Evolutionary conservation across 176 grass and related monocot species (phyloP), one percentile per base, ranked within the genome.

Genomic region (Musa itinerans): DNA sequence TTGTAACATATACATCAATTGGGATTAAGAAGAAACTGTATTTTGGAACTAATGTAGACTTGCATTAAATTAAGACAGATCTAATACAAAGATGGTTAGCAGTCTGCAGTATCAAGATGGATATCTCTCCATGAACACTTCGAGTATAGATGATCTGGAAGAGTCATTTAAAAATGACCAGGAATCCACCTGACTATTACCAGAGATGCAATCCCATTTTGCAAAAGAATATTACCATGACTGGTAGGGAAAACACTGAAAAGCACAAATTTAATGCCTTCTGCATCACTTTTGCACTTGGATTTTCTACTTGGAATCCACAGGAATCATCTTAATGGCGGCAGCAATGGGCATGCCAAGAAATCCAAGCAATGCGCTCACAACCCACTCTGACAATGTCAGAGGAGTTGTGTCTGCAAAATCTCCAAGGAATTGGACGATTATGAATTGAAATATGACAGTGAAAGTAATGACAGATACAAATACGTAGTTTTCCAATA

Each of bases 261-360:
- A 15, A 68, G 15, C 24, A 68, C 13, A 68, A 68, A 68, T 13
- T 14, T 24, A 29, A 22, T 15, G 24, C 24, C 24, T 16, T 1
- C 65, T 6, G 13, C 15, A 27, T 25, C 23, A 68, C 13, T 34
- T 15, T 1, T 16, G 27, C 12, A 14, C 25, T 68, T 43, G 4
- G 16, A 69, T 69, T 9, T 12, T 76, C n/a, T 61, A 76, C 55
- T 11, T 65, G 75, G 75, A 77, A 15, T 78, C 80, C 11, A 84
- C 76, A 2, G 90, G 83, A 76, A 93, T 89, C 57, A 98, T 69
- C 55, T 93, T 89, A 65, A 93, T 63, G 14, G 77, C 72, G 17
- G 94, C 94, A n/a, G 90, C 82, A 20, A 93, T 82, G n/a, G 90
- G 88, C 94, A 98, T 98, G 13, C 90, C 88, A 11, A 91, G 80